Base-by-base conservation (phyloP, 331 rosid species). In the Rhamnella rubrinervis region DNA sequence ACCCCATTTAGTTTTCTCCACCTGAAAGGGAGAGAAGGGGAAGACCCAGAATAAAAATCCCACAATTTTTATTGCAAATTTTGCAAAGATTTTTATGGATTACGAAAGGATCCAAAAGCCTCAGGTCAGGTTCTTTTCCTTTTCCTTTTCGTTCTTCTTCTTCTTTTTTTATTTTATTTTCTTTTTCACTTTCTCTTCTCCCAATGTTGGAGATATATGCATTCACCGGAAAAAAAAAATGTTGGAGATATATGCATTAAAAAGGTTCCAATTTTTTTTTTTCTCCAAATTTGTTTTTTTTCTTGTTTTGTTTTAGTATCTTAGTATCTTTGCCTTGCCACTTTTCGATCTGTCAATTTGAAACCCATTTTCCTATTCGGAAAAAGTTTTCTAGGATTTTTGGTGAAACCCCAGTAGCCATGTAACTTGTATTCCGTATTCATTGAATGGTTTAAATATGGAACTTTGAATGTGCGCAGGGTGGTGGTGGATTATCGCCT, bases 31-130 rank as follows among this genome's bases (percentile, higher is more conserved):
- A 31, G 4, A 31, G 35, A 3, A 53, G 26, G 49, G n/a, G 31
- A 21, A 53, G 6, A 63, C 8, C 16, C 6, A 55, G 40, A 40
- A 35, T 18, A 6, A 66, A 19, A 53, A 2, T 44, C 6, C 6
- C 51, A 19, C 60, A 67, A 61, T 53, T 37, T 39, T 40, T 31
- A 38, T 52, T 46, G 23, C 56, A 37, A 12, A 55, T n/a, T 53
- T 23, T 50, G 40, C 61, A 7, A 52, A 47, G 1, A n/a, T 7
- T 66, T 65, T n/a, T 26, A 92, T 92, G 98, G 98, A 90, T 59
- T 92, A 92, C 68, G 92, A 90, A 78, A 84, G 96, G 93, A 93
- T 93, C 88, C 96, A 83, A 71, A 93, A 93, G 82, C 91, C 97
- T 77, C 97, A 85, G 98, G 93, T 92, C 35, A 31, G 35, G 35